These are phyloP conservation scores for Oldenlandia corymbosa DNA, from an alignment of 257 asterid species.

Conservation along the genomic window DNA sequence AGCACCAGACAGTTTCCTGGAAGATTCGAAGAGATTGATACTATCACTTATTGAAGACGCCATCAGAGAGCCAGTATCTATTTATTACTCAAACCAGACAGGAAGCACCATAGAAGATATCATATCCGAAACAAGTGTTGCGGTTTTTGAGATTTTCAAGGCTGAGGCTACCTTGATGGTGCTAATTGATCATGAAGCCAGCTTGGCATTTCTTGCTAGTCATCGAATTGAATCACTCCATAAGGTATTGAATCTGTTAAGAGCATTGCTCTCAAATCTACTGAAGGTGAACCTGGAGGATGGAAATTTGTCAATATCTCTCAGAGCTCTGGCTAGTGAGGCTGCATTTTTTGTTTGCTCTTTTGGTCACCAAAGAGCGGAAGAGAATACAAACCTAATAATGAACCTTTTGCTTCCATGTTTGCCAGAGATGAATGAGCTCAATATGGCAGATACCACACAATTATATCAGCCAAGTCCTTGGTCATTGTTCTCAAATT, in stretches of 20 bases:
- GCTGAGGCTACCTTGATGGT: background rate
- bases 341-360: background rate
- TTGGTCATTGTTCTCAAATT: background rate
- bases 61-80: background rate
- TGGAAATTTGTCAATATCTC: background rate
- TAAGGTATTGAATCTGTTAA: background rate
- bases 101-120: background rate
- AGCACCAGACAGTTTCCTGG: background rate
- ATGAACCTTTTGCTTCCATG: background rate
- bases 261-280: background rate
- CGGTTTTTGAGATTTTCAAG: conserved; percentile 4
- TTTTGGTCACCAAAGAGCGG: background rate
- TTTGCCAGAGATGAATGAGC: background rate
- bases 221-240: background rate
- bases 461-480: background rate
- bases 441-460: background rate
- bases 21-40: background rate
- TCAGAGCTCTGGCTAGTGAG: conserved; percentile 3
- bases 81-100: background rate
- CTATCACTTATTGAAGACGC: background rate
- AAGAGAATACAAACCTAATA: background rate
- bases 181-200: background rate
- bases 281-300: background rate
- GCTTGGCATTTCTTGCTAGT: background rate
- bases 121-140: background rate